Percentiles rank a stretch among this genome's conserved stretches.
Conservation (phyloP, 495 filamentous ascomycete species). For the Penicillium egyptiacum region DNA sequence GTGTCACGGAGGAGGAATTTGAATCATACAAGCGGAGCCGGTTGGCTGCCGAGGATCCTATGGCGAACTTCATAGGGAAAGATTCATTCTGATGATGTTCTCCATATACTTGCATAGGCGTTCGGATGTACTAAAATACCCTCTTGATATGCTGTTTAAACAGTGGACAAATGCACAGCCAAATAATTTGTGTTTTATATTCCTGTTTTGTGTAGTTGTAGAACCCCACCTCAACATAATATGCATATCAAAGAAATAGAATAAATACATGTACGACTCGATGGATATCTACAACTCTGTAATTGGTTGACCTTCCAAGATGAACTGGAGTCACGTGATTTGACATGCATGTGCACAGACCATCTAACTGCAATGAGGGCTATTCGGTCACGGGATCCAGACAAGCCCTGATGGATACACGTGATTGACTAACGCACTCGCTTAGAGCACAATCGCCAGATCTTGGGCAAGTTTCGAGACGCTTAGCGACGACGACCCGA, state of each 20-base stretch:
- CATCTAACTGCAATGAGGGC: background rate
- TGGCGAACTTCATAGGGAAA: conserved; percentile 72
- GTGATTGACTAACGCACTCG: conserved; percentile 35
- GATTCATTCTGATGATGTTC: conserved; percentile 33
- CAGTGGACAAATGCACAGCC: background rate
- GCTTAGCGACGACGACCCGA: conserved; percentile 52
- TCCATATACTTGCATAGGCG: conserved; percentile 17
- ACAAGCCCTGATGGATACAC: conserved; percentile 31
- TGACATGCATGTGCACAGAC: background rate
- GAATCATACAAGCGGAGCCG: conserved; percentile 77
- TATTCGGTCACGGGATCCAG: conserved; percentile 34
- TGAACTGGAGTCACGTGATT: background rate
- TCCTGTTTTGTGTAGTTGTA: background rate
- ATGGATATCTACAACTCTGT: background rate
- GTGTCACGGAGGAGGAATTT: conserved; percentile 76
- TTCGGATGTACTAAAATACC: conserved; percentile 31
- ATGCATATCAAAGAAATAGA: background rate
- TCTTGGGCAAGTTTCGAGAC: conserved; percentile 45
- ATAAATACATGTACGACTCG: background rate
- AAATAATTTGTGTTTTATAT: background rate
- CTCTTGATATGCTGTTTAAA: conserved; percentile 14
- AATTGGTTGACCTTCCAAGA: background rate
- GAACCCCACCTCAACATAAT: background rate
- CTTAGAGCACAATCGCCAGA: conserved; percentile 42
- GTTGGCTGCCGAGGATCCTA: conserved; percentile 73